Evolutionary conservation across 2,329 filamentous ascomycete species (phyloP).

Genomic region (Calonectria hongkongensis): DNA sequence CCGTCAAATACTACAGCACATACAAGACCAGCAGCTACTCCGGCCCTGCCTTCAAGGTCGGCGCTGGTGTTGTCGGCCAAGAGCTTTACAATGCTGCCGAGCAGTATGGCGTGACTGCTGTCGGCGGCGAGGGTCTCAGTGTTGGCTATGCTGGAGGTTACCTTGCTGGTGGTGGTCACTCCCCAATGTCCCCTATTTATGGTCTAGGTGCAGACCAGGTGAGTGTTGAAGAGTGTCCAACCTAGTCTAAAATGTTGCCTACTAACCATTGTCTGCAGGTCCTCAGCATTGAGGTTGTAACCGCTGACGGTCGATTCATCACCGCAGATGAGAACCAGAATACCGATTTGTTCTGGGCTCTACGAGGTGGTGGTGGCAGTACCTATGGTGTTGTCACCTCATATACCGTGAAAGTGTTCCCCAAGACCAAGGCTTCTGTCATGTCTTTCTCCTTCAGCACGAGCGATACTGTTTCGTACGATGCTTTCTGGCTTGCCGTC

Average conservation of each 20-base stretch:
- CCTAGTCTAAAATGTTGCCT: not conserved
- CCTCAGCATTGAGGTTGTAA: slow-evolving; percentile 19
- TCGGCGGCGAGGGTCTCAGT: slow-evolving; percentile 70
- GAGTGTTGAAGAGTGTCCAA: not conserved
- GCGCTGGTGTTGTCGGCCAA: slow-evolving; percentile 71
- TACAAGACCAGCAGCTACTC: slow-evolving; percentile 54
- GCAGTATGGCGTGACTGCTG: slow-evolving; percentile 66
- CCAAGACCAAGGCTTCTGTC: slow-evolving; percentile 51
- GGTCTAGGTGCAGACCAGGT: slow-evolving; percentile 50
- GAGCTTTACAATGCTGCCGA: slow-evolving; percentile 72
- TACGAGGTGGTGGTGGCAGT: slow-evolving; percentile 63
- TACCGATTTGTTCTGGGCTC: slow-evolving; percentile 59
- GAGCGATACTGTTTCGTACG: slow-evolving; percentile 41
- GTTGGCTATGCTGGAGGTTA: slow-evolving; percentile 50
- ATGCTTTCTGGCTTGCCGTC: slow-evolving; percentile 49
- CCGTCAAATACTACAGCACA: slow-evolving; percentile 54
- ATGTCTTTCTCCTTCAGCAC: slow-evolving; percentile 51
- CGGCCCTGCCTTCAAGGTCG: slow-evolving; percentile 72
- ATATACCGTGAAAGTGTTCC: slow-evolving; percentile 63
- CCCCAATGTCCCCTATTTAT: slow-evolving; percentile 45
- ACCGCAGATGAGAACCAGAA: slow-evolving; percentile 44
- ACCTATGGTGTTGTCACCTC: slow-evolving; percentile 58
- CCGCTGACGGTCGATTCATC: slow-evolving; percentile 44
- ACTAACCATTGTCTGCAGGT: not conserved
- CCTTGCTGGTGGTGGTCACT: slow-evolving; percentile 49